Base-by-base conservation (phyloP, 148 eudicot species). In the Talinum fruticosum region DNA sequence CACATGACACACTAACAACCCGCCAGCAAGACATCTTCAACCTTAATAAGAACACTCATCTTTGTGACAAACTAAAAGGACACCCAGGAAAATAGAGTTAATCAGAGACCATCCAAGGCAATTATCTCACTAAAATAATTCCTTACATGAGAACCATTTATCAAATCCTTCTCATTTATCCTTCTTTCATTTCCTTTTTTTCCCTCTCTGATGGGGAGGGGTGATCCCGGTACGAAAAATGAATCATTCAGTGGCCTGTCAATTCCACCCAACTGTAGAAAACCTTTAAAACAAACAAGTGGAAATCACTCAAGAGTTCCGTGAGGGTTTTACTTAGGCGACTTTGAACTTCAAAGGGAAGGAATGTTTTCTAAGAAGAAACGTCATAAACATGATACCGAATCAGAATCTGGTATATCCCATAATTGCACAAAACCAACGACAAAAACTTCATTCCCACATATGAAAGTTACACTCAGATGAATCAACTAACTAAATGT, bases 231-330 rank as follows among this genome's bases (percentile, higher is more conserved):
- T n/a, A 71, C 49, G 26, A 30, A 24, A 16, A 4, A 24, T 29
- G 69, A 78, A 71, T 12, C 10, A 49, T 78, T 73, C 84, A 78
- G 64, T 32, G 26, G 44, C 66, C 59, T 23, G 49, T 74, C 78
- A 69, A 78, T 67, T 73, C 2, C 71, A 73, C 59, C 74, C 47
- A 59, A 78, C 51, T 8, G 61, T 32, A 33, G 68, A 33, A 14
- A 49, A n/a, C 33, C 16, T 38, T 34, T 23, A 51, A 24, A 47
- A 10, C n/a, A 62, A 68, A 65, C n/a, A 67, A 44, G 47, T 37
- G 29, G 33, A 69, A 78, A 82, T 75, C 81, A 69, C 78, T 69
- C 75, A 29, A 61, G 34, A 57, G 14, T 49, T 69, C 64, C 61
- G 0, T 35, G 1, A 75, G 38, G 19, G 21, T 51, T 26, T 68